phyloP scores from a whole-genome alignment of 768 basidiomycete genomes.

The Infundibulicybe gibba region DNA sequence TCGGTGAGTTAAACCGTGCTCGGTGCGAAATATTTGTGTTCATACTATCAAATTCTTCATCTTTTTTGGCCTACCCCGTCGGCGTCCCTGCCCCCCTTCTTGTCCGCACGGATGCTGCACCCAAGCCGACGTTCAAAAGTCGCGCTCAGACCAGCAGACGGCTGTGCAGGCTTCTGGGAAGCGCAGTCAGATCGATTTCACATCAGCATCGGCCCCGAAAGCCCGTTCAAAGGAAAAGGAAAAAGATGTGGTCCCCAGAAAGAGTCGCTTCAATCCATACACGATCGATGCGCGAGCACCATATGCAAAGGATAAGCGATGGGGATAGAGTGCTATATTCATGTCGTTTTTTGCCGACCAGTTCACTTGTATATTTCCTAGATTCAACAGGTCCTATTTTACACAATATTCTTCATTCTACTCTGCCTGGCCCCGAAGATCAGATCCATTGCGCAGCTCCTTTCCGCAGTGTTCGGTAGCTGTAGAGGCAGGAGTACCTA shows the following conservation, averaged over 20 bases:
- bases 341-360: too few species aligned
- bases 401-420: too few species aligned
- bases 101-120: neutral
- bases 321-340: neutral
- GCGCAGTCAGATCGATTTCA: slow-evolving; percentile 63
- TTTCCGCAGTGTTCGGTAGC: too few species aligned
- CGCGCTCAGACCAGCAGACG: slow-evolving; percentile 57
- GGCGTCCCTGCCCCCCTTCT: neutral
- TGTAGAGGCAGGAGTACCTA: too few species aligned
- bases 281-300: slow-evolving; percentile 1
- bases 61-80: neutral
- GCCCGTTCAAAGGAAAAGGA: slow-evolving; percentile 9
- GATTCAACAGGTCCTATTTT: too few species aligned
- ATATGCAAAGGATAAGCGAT: slow-evolving; percentile 1
- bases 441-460: too few species aligned
- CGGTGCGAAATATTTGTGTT: slow-evolving; percentile 9
- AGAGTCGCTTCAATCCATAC: slow-evolving; percentile 27
- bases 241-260: slow-evolving; percentile 8
- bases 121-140: slow-evolving; percentile 60
- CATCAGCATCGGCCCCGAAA: slow-evolving; percentile 14
- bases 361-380: too few species aligned
- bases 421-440: too few species aligned
- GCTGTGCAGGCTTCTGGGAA: slow-evolving; percentile 49
- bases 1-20: slow-evolving; percentile 53
- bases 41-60: slow-evolving; percentile 8